These are phyloP conservation scores for Avena atlantica DNA, from an alignment of 176 grass and related monocot genomes.

Conservation along the genomic window DNA sequence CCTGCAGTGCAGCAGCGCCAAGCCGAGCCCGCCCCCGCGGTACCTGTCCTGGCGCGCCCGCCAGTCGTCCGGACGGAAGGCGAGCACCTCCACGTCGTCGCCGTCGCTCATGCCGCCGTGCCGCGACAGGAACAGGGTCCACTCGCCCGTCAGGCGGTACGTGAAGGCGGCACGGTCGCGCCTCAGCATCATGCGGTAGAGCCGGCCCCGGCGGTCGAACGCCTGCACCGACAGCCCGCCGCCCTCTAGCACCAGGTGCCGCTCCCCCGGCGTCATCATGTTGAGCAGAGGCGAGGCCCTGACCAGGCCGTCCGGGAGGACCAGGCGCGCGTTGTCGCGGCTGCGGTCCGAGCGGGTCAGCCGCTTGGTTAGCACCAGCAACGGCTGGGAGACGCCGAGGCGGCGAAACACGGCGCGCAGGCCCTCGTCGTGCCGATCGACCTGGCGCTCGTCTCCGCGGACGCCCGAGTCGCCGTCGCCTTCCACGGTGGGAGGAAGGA, in stretches of 20 bases:
- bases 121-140: conserved; percentile 42
- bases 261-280: conserved; percentile 49
- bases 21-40: conserved; percentile 41
- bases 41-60: conserved; percentile 28
- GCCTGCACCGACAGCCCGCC: conserved; percentile 32
- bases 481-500: background rate
- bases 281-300: conserved; percentile 38
- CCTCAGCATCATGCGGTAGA: conserved; percentile 51
- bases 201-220: conserved; percentile 39
- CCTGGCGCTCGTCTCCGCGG: background rate
- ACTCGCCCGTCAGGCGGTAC: conserved; percentile 36
- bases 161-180: conserved; percentile 22
- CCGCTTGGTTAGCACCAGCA: conserved; percentile 46
- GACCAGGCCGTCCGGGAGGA: conserved; percentile 44
- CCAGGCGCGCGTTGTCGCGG: conserved; percentile 29
- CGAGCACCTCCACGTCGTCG: conserved; percentile 42
- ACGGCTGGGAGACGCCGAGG: conserved; percentile 29
- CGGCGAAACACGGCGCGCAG: conserved; percentile 43
- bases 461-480: background rate
- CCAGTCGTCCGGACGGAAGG: conserved; percentile 48
- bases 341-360: conserved; percentile 42
- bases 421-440: conserved; percentile 4
- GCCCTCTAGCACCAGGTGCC: conserved; percentile 13
- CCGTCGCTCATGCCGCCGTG: conserved; percentile 39
- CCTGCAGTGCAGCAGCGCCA: conserved; percentile 32